Conservation (phyloP, 2,329 filamentous ascomycete species). For the Hypoxylon sp. region DNA sequence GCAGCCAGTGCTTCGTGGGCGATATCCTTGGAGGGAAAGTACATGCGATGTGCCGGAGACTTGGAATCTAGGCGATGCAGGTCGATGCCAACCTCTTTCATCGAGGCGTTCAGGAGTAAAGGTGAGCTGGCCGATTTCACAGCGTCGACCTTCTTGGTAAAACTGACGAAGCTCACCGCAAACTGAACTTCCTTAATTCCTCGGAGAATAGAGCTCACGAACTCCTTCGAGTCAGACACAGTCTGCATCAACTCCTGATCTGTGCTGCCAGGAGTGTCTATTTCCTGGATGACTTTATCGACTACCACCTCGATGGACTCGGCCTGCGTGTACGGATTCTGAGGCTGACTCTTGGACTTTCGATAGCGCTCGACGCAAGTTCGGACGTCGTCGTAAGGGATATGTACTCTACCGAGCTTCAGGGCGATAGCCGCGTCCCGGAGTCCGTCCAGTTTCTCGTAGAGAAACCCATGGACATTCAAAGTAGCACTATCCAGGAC, state of each 20-base stretch:
- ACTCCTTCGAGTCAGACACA: slow-evolving; percentile 91
- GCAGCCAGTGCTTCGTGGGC: slow-evolving; percentile 94
- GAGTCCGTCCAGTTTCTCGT: slow-evolving; percentile 84
- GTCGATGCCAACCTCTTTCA: slow-evolving; percentile 96
- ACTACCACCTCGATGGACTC: slow-evolving; percentile 70
- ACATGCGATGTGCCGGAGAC: slow-evolving; percentile 96
- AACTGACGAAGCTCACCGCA: slow-evolving; percentile 86
- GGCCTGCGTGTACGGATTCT: slow-evolving; percentile 46
- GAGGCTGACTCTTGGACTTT: slow-evolving; percentile 50
- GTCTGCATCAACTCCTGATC: slow-evolving; percentile 77
- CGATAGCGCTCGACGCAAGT: slow-evolving; percentile 67
- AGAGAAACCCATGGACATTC: slow-evolving; percentile 90
- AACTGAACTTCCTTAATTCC: slow-evolving; percentile 98
- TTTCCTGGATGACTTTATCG: slow-evolving; percentile 76
- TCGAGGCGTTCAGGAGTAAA: slow-evolving; percentile 84
- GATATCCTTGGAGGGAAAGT: slow-evolving; percentile 90
- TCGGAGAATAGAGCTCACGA: slow-evolving; percentile 85
- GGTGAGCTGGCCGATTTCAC: slow-evolving; percentile 73
- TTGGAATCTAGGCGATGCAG: slow-evolving; percentile 89
- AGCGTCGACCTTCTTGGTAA: slow-evolving; percentile 80
- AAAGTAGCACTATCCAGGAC: slow-evolving; percentile 86
- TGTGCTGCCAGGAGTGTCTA: slow-evolving; percentile 71
- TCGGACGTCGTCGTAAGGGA: slow-evolving; percentile 87
- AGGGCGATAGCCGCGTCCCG: slow-evolving; percentile 89
- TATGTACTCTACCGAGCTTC: slow-evolving; percentile 88